phyloP scores from a whole-genome alignment of 768 basidiomycete genomes.

The Dacryopinax spathularia region DNA sequence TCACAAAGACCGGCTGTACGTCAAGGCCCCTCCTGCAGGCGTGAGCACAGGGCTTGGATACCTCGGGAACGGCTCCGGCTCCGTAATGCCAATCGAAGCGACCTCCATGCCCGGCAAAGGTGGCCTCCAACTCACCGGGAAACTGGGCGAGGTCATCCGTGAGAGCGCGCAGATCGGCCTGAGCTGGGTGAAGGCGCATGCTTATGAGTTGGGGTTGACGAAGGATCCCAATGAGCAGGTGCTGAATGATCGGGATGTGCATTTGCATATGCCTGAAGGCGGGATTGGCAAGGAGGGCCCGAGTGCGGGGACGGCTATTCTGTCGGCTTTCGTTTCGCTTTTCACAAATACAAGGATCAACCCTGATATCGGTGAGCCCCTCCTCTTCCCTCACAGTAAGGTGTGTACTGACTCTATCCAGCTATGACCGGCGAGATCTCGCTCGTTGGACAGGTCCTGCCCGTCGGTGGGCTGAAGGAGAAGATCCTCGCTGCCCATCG shows the following conservation, averaged over 20 bases:
- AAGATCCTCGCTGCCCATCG: conserved; percentile 95
- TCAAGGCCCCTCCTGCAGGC: conserved; percentile 65
- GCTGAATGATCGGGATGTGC: conserved; percentile 73
- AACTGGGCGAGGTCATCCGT: conserved; percentile 93
- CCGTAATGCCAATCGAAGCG: conserved; percentile 94
- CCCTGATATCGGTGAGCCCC: conserved; percentile 82
- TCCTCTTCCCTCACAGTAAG: conserved; percentile 5
- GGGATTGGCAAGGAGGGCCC: conserved; percentile 92
- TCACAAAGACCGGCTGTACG: conserved; percentile 87
- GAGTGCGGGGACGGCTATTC: conserved; percentile 85
- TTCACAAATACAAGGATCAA: conserved; percentile 73
- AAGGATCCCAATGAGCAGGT: conserved; percentile 54
- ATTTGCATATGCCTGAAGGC: conserved; percentile 95
- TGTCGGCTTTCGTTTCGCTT: conserved; percentile 81
- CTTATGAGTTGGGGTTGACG: conserved; percentile 79
- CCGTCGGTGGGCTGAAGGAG: conserved; percentile 91
- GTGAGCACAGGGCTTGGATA: conserved; percentile 94
- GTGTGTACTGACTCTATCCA: conserved; percentile 18
- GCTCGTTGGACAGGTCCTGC: conserved; percentile 86
- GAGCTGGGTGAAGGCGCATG: conserved; percentile 85
- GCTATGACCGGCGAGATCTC: conserved; percentile 99
- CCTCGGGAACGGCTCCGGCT: conserved; percentile 88
- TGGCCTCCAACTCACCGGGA: conserved; percentile 80
- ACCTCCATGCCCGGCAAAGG: conserved; percentile 97
- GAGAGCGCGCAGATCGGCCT: conserved; percentile 92